phyloP scores from a whole-genome alignment of 495 filamentous ascomycete species.

The Penicillium canescens region DNA sequence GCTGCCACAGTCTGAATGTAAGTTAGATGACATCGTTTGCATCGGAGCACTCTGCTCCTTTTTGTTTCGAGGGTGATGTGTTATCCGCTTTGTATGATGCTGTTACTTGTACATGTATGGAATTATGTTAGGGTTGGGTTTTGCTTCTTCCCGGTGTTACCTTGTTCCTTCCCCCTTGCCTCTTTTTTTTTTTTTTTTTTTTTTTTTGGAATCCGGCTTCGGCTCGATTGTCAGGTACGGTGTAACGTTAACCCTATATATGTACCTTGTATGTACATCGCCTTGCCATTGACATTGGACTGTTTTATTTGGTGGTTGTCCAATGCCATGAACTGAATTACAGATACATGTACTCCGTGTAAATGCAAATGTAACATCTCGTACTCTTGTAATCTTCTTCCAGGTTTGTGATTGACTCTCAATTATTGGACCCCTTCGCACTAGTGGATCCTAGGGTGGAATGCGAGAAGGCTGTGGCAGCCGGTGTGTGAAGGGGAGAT shows the following conservation, averaged over 20 bases:
- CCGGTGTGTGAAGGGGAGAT: conserved; percentile 3
- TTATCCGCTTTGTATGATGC: not conserved
- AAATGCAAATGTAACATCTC: too few species aligned
- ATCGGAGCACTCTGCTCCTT: conserved; percentile 29
- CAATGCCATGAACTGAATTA: too few species aligned
- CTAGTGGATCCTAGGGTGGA: conserved; percentile 10
- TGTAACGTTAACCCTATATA: not conserved
- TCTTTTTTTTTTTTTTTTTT: too few species aligned
- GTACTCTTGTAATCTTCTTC: not conserved
- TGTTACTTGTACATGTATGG: too few species aligned
- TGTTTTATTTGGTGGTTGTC: not conserved
- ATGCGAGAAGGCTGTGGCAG: not conserved
- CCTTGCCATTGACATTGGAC: not conserved
- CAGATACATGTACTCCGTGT: too few species aligned
- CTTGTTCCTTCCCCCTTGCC: too few species aligned
- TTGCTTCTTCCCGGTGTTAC: not conserved
- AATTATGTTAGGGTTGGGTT: not conserved
- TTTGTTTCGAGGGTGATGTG: not conserved
- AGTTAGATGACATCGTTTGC: conserved; percentile 20
- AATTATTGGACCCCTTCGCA: conserved; percentile 2
- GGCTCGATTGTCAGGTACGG: not conserved
- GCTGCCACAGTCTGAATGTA: conserved; percentile 10
- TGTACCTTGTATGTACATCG: not conserved
- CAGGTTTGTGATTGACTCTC: not conserved
- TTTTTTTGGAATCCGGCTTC: too few species aligned